Conservation (phyloP, 1,284 basidiomycete species). For the Puccinia hordei region DNA sequence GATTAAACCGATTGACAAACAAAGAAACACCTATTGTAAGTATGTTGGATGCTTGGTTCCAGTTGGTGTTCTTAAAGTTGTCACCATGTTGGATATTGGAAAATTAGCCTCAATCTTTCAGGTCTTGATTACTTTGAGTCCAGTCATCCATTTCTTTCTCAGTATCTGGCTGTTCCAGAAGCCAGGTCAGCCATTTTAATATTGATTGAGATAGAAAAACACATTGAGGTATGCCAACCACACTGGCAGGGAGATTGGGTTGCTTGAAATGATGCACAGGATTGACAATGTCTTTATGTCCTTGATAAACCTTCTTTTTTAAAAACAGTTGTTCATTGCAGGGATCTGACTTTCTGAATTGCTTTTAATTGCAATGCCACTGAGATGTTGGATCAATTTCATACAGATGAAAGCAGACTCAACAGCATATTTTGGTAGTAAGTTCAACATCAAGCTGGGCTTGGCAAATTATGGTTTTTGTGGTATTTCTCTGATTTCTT, state of each 20-base stretch:
- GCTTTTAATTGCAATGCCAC: too few species aligned
- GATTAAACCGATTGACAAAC: slow-evolving; percentile 38
- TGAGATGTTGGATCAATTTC: background rate
- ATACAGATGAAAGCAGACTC: slow-evolving; percentile 19
- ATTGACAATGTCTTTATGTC: slow-evolving; percentile 6
- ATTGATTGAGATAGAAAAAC: too few species aligned
- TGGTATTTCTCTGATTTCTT: background rate
- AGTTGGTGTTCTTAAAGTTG: too few species aligned
- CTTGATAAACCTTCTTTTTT: too few species aligned
- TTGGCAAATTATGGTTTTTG: slow-evolving; percentile 1
- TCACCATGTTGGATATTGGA: too few species aligned
- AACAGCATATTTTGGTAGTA: slow-evolving; percentile 1
- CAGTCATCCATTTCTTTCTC: slow-evolving; percentile 19
- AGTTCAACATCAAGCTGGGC: background rate
- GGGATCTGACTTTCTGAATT: too few species aligned
- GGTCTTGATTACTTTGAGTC: background rate
- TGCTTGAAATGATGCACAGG: background rate
- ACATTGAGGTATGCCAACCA: too few species aligned
- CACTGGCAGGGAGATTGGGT: background rate
- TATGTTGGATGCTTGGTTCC: background rate
- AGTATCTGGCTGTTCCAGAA: slow-evolving; percentile 22
- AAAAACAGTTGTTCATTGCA: too few species aligned
- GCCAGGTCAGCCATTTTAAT: slow-evolving; percentile 19
- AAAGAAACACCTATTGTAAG: background rate
- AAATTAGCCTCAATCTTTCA: too few species aligned